Conservation (phyloP, 768 basidiomycete species). For the Lentinula guzmanii region DNA sequence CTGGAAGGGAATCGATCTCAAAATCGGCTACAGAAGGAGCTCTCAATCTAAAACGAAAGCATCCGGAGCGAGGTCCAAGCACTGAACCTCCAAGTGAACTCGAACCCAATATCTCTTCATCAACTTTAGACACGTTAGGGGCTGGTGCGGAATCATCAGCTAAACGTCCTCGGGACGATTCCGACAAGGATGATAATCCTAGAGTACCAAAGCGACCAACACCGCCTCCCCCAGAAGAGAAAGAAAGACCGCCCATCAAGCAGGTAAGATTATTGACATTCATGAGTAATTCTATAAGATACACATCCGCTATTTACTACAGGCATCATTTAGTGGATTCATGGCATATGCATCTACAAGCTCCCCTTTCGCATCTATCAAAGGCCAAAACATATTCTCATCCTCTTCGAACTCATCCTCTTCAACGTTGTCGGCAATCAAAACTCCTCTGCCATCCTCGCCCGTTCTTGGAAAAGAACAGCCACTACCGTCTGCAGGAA, state of each 20-base stretch:
- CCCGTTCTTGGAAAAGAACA: slow-evolving; percentile 11
- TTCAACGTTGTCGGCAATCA: slow-evolving; percentile 10
- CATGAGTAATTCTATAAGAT: slow-evolving; percentile 8
- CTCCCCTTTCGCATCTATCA: slow-evolving; percentile 72
- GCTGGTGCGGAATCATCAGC: slow-evolving; percentile 10
- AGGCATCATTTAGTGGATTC: slow-evolving; percentile 53
- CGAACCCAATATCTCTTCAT: slow-evolving; percentile 12
- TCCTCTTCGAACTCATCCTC: slow-evolving; percentile 24
- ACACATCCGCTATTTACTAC: neutral
- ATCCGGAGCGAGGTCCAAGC: slow-evolving; percentile 62
- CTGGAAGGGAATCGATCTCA: slow-evolving; percentile 31
- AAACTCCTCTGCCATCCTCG: slow-evolving; percentile 11
- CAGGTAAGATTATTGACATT: slow-evolving; percentile 39
- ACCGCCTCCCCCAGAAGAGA: slow-evolving; percentile 58
- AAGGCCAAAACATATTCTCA: slow-evolving; percentile 55
- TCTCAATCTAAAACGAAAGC: slow-evolving; percentile 66
- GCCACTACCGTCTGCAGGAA: slow-evolving; percentile 23
- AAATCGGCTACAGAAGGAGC: slow-evolving; percentile 42
- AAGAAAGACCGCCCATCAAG: slow-evolving; percentile 16
- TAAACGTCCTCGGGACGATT: slow-evolving; percentile 59
- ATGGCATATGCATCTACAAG: slow-evolving; percentile 72
- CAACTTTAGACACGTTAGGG: slow-evolving; percentile 26
- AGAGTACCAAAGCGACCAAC: slow-evolving; percentile 54
- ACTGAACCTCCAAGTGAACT: slow-evolving; percentile 38
- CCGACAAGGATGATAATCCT: slow-evolving; percentile 58